Evolutionary conservation across 2,329 filamentous ascomycete genomes (phyloP), one percentile per base, ranked within the genome.

Genomic region (Scedosporium dehoogii): DNA sequence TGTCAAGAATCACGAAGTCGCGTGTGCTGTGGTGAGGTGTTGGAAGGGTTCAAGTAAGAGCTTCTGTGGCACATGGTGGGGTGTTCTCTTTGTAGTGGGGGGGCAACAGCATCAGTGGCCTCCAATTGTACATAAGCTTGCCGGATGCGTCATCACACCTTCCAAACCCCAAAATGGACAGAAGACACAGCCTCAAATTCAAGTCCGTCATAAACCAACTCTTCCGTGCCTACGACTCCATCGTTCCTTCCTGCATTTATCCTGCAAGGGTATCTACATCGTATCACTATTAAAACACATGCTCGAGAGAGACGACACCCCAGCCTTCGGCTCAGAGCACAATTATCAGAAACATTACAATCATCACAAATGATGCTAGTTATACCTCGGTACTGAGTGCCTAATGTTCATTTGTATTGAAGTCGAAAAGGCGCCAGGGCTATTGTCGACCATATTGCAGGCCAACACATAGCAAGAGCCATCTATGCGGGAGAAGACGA

Each of bases 61-160:
- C 57, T n/a, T 18, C 23, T 42, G 42, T 42, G 21, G 44, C 27
- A 21, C 12, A 27, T 25, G 38, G 58, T 59, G 58, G 41, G 41
- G 58, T 46, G 33, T 59, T 29, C 6, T 10, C 25, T 59, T 59
- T 46, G 21, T 21, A 23, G 14, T 41, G 27, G 58, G 41, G 58
- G 58, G 58, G 58, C 33, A 38, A 10, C 10, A 38, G 3, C 33
- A 38, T 33, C 29, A 9, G 29, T 33, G 29, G 29, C 29, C 29
- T 33, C 44, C 44, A 48, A 33, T 33, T 33, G 46, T 29, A 29
- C 6, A 6, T 5, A 18, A 29, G 38, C 21, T 21, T 48, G 58
- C 58, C 58, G 41, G 41, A 59, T 59, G 58, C 58, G 58, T 46
- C 58, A 59, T 41, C 56, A 42, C 42, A 41, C 33, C 56, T 41